A percentile compares a stretch with the other conserved stretches of the same genome.
These are phyloP conservation scores for Amaranthus palmeri DNA, from an alignment of 148 eudicot genomes.

Conservation along the genomic window DNA sequence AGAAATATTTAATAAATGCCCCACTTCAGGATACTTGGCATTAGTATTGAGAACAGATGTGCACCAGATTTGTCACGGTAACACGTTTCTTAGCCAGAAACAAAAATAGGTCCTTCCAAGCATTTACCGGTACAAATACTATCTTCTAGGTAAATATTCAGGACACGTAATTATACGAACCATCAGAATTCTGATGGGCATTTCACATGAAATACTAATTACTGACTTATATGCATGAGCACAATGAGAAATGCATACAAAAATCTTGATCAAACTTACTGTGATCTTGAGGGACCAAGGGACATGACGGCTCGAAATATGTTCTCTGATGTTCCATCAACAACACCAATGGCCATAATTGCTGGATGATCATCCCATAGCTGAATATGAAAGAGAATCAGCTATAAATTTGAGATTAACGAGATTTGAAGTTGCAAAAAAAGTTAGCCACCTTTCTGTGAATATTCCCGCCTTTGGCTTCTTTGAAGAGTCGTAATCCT, in stretches of 20 bases:
- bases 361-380: slow-evolving; percentile 70
- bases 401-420: slow-evolving; percentile 8
- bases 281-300: slow-evolving; percentile 68
- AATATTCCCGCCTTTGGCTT: slow-evolving; percentile 54
- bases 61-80: background rate
- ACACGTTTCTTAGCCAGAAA: background rate
- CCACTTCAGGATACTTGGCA: background rate
- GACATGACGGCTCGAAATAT: slow-evolving; percentile 64
- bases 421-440: background rate
- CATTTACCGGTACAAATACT: background rate
- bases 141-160: background rate
- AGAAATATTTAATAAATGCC: background rate
- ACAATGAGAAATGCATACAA: background rate
- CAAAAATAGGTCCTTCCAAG: background rate
- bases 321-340: slow-evolving; percentile 62
- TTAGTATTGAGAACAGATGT: background rate
- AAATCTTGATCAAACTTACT: slow-evolving; percentile 40
- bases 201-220: background rate
- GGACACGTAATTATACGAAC: background rate
- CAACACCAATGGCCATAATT: slow-evolving; percentile 64
- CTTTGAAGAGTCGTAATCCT: slow-evolving; percentile 70
- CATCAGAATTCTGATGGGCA: background rate
- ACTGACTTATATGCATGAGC: background rate
- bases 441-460: slow-evolving; percentile 39
- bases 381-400: slow-evolving; percentile 26